Conservation (phyloP, 805 yeast genomes). For the Clavispora phyllophila region DNA sequence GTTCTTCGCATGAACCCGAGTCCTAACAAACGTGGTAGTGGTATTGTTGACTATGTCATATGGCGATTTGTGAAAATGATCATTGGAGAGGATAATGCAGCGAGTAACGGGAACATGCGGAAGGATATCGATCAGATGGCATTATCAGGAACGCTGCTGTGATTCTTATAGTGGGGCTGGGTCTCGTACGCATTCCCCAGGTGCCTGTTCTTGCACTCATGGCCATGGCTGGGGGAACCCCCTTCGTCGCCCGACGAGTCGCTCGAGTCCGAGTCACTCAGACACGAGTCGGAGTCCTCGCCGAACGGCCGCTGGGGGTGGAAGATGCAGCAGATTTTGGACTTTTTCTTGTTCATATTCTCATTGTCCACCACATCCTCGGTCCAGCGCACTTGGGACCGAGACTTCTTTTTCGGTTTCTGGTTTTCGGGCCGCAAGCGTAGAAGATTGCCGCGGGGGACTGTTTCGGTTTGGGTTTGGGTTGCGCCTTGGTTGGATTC, state of each 20-base stretch:
- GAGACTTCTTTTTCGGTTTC: slow-evolving; percentile 18
- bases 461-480: not conserved
- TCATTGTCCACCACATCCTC: slow-evolving; percentile 89
- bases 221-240: slow-evolving; percentile 18
- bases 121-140: slow-evolving; percentile 6
- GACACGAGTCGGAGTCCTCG: slow-evolving; percentile 28
- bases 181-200: slow-evolving; percentile 81
- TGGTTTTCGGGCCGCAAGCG: slow-evolving; percentile 14
- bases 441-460: slow-evolving; percentile 9
- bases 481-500: not conserved
- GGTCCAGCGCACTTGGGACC: slow-evolving; percentile 72
- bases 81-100: no score
- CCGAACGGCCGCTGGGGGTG: slow-evolving; percentile 68
- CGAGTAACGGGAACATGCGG: no score
- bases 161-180: slow-evolving; percentile 53
- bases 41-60: no score
- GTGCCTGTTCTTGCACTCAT: slow-evolving; percentile 15
- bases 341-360: slow-evolving; percentile 78
- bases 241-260: slow-evolving; percentile 26
- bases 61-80: no score
- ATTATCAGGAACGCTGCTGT: slow-evolving; percentile 9
- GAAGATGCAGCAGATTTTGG: slow-evolving; percentile 86
- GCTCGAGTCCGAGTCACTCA: slow-evolving; percentile 15
- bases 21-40: no score
- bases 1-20: no score